Base-by-base conservation (phyloP, 78 protist genomes). In the Dictyostelium capitatum region DNA sequence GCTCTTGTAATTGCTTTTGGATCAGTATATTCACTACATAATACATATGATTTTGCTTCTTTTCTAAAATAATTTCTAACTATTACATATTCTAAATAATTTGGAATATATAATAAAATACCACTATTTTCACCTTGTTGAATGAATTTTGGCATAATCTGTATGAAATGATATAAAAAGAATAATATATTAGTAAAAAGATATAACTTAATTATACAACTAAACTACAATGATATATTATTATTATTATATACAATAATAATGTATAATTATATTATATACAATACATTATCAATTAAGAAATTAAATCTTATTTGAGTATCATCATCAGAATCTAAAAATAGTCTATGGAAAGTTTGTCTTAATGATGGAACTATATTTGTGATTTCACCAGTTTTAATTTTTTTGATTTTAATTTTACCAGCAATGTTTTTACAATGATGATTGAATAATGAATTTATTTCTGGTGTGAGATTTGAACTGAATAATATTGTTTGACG, bases 31-130 rank as follows among this genome's bases (percentile, higher is more conserved):
- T 92, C 96, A 20, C 46, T 25, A 15, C 70, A 48, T 25, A 72
- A 43, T 9, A 72, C 73, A 77, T 75, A 92, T 11, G 80, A 72
- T 64, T 84, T 80, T 9, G 75, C 78, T 79, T 94, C 94, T 67
- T 94, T 89, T 41, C 79, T 94, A 79, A 94, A 83, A 74, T 81
- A 78, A 41, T 94, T 94, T 25, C 96, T 32, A 25, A 97, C 32
- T 10, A 90, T 89, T 19, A 96, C 94, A 43, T 51, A 97, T n/a
- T 97, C 98, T 51, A 89, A 96, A 81, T 97, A 97, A 23, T 69
- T 51, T 25, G 97, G 72, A 32, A 97, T 81, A 62, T 80, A 95
- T 48, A 97, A 41, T 56, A 90, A 12, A 50, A 87, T 47, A 57
- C 73, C 56, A 46, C 41, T 70, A 11, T 23, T 57, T 19, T 83